phyloP scores from a whole-genome alignment of 768 basidiomycete genomes.

The Mycena chlorophos region DNA sequence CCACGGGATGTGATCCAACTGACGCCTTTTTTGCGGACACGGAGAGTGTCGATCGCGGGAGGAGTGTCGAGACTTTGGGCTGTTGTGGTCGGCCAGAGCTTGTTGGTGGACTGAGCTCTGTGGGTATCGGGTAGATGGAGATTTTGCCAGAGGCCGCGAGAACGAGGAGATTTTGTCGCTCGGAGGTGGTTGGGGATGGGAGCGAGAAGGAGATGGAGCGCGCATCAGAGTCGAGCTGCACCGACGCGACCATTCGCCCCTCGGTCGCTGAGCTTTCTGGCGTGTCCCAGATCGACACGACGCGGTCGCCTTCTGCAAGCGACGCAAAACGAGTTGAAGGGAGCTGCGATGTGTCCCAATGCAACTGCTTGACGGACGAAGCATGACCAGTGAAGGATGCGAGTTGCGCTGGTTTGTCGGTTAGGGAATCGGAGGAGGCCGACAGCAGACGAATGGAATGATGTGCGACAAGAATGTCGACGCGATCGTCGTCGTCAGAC shows the following conservation, averaged over 20 bases:
- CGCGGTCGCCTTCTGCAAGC: constrained; percentile 61
- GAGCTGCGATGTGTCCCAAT: constrained; percentile 49
- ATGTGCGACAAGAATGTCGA: constrained; percentile 57
- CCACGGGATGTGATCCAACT: constrained; percentile 40
- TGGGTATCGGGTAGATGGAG: constrained; percentile 55
- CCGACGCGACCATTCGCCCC: constrained; percentile 58
- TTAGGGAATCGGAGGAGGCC: constrained; percentile 30
- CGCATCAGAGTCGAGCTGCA: constrained; percentile 67
- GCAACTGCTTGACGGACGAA: constrained; percentile 50
- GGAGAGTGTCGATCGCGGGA: constrained; percentile 51
- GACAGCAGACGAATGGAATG: constrained; percentile 60
- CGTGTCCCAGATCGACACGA: constrained; percentile 62
- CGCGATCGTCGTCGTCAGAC: constrained; percentile 38
- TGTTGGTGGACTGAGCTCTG: constrained; percentile 40
- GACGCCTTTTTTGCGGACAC: constrained; percentile 40
- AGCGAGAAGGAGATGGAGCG: constrained; percentile 41
- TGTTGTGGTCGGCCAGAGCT: constrained; percentile 41
- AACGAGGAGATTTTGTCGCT: constrained; percentile 47
- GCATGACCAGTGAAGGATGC: constrained; percentile 67
- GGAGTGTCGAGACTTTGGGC: constrained; percentile 49
- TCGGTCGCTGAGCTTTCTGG: constrained; percentile 40
- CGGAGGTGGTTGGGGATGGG: constrained; percentile 28
- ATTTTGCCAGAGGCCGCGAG: constrained; percentile 62
- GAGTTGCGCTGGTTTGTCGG: constrained; percentile 45
- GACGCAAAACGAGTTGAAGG: constrained; percentile 55